Evolutionary conservation across 2,329 filamentous ascomycete genomes (phyloP).

Genomic region (Colletotrichum sp.): DNA sequence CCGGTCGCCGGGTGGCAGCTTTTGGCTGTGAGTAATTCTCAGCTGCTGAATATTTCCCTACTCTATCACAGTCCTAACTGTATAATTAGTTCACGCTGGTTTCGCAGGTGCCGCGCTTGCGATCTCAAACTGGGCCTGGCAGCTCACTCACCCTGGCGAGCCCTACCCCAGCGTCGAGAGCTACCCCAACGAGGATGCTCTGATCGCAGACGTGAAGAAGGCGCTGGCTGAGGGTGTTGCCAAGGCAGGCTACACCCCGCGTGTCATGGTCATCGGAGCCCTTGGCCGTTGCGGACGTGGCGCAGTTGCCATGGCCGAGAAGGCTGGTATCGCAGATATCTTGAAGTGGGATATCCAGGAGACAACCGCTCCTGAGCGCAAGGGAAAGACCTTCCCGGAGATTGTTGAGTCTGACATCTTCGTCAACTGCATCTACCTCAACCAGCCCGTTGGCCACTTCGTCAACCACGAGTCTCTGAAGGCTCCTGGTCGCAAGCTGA

Average conservation of each 20-base stretch:
- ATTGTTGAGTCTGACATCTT: slow-evolving; percentile 79
- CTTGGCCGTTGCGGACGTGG: slow-evolving; percentile 85
- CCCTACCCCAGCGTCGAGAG: slow-evolving; percentile 69
- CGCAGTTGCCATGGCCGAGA: slow-evolving; percentile 79
- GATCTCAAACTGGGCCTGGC: slow-evolving; percentile 83
- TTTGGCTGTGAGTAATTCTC: slow-evolving; percentile 56
- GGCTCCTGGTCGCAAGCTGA: slow-evolving; percentile 72
- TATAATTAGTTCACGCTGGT: slow-evolving; percentile 61
- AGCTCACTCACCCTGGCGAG: slow-evolving; percentile 73
- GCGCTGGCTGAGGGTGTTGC: slow-evolving; percentile 70
- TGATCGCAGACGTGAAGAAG: slow-evolving; percentile 78
- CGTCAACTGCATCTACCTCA: slow-evolving; percentile 90
- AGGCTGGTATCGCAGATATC: slow-evolving; percentile 70
- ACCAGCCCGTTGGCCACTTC: slow-evolving; percentile 58
- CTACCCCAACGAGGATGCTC: slow-evolving; percentile 76
- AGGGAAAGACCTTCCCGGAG: slow-evolving; percentile 79
- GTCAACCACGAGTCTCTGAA: slow-evolving; percentile 74
- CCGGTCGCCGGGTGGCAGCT: slow-evolving; percentile 72
- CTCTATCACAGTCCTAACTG: neutral
- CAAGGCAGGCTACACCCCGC: slow-evolving; percentile 71
- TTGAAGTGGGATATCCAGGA: slow-evolving; percentile 76
- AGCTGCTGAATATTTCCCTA: neutral
- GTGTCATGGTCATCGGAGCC: slow-evolving; percentile 84
- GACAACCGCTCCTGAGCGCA: slow-evolving; percentile 55
- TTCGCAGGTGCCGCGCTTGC: slow-evolving; percentile 78